A percentile compares a stretch with the other conserved stretches of the same genome.
These are phyloP conservation scores for Pisolithus sp. DNA, from an alignment of 768 basidiomycete genomes.

Conservation along the genomic window DNA sequence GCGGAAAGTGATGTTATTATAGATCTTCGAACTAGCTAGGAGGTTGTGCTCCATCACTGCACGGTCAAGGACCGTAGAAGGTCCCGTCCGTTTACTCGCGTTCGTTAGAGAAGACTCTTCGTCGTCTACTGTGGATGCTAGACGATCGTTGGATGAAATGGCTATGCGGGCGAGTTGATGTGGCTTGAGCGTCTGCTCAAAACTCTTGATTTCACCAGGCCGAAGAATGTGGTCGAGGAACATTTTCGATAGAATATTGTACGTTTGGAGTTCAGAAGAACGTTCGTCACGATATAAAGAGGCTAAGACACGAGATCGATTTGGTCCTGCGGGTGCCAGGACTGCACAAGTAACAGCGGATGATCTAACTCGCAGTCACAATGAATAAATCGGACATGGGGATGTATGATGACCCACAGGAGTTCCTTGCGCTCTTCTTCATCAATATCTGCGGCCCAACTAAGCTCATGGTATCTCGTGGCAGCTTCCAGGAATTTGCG, in stretches of 20 bases:
- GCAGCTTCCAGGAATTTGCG: constrained; percentile 95
- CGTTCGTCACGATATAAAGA: constrained; percentile 94
- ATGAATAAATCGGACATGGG: constrained; percentile 7
- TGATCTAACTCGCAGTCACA: constrained; percentile 37
- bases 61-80: constrained; percentile 91
- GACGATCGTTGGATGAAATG: constrained; percentile 75
- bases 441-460: constrained; percentile 84
- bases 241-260: constrained; percentile 95
- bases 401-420: constrained; percentile 51
- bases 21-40: constrained; percentile 92
- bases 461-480: constrained; percentile 88
- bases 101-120: constrained; percentile 49
- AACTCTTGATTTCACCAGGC: constrained; percentile 80
- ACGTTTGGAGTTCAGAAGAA: constrained; percentile 67
- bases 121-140: constrained; percentile 61
- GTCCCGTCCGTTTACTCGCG: constrained; percentile 77
- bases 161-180: constrained; percentile 94
- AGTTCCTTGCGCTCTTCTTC: constrained; percentile 89
- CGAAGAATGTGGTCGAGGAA: constrained; percentile 96
- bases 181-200: constrained; percentile 78
- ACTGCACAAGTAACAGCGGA: constrained; percentile 96
- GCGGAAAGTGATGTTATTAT: constrained; percentile 93
- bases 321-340: constrained; percentile 94
- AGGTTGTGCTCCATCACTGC: constrained; percentile 99
- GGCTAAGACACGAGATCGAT: constrained; percentile 87